Evolutionary conservation across 2,329 filamentous ascomycete species (phyloP).

Genomic region (Botrytis hyacinthi): DNA sequence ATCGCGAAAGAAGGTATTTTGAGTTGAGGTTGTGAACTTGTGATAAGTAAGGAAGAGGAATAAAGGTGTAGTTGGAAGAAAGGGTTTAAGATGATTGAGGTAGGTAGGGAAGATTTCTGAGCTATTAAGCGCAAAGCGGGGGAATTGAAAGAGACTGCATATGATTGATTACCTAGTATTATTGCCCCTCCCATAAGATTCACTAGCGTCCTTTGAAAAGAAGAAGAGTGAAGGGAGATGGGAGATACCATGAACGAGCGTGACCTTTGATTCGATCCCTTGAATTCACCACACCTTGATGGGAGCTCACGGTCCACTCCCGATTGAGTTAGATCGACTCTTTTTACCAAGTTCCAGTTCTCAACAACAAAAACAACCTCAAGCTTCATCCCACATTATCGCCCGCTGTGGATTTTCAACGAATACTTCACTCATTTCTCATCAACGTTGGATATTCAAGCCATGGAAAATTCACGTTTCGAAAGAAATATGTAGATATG

Average conservation of each 20-base stretch:
- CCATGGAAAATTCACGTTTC: not conserved
- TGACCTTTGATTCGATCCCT: conserved; percentile 1
- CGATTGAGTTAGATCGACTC: not conserved
- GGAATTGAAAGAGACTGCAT: conserved; percentile 12
- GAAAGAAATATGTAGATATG: too few relatives aligned
- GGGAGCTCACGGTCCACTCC: not conserved
- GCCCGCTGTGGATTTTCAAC: not conserved
- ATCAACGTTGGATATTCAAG: too few relatives aligned
- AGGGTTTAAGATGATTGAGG: conserved; percentile 15
- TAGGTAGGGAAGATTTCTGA: conserved; percentile 22
- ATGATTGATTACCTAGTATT: not conserved
- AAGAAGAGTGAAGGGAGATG: too few relatives aligned
- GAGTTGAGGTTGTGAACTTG: not conserved
- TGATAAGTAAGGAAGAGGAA: conserved; percentile 15
- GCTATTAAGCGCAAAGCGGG: conserved; percentile 19
- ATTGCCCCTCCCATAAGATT: conserved; percentile 14
- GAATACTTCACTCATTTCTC: not conserved
- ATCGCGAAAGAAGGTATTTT: not conserved
- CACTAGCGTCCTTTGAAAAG: not conserved
- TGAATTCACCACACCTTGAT: not conserved
- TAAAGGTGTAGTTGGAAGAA: not conserved
- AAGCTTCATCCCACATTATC: not conserved
- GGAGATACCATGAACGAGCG: not conserved
- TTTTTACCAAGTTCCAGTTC: not conserved
- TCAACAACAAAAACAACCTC: not conserved